Base-by-base conservation (phyloP, 2,329 filamentous ascomycete genomes). In the Clarireedia hainanense region DNA sequence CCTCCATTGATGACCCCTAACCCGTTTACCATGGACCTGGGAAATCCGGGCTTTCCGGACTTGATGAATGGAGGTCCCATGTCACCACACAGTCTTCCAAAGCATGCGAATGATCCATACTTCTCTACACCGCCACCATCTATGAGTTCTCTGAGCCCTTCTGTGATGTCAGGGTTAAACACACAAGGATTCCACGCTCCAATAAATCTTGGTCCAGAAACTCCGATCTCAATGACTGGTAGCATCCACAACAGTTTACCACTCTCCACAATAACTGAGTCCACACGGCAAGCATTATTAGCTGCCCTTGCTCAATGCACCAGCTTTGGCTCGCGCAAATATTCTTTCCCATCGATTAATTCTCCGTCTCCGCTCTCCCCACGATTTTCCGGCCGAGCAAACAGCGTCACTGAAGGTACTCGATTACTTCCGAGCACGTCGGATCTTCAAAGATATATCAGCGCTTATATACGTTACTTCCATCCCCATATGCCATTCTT, bases 401-500 rank as follows among this genome's bases (percentile, higher is more conserved):
- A 77, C 76, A 69, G 77, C 79, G 68, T 73, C 60, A 70, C 74
- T 64, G 75, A 77, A 62, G 73, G 78, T 64, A 76, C 74, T 66
- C 80, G 74, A 64, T 79, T 74, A 62, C 78, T 96, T 57, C 91
- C 92, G 52, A 90, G 81, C 73, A 92, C 89, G 36, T 78, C 81
- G 68, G 90, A 96, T 69, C 82, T 97, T 60, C 91, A 95, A 71
- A 87, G 90, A 69, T 96, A 91, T 71, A 88, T 96, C 60, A 84
- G 85, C 61, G 87, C 91, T 58, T 97, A 96, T 73, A 84, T 97
- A 66, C 84, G 85, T 61, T 95, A 89, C 70, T 96, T 95, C 71
- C 91, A 96, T 68, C 92, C 92, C 23, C 92, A 97, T 70, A 73
- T 96, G 59, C 92, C 94, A n/a, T 96, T 97, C 71, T 76, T 96